Base-by-base conservation (phyloP, 352 stramenopile genomes). In the Phytophthora colocasiae region DNA sequence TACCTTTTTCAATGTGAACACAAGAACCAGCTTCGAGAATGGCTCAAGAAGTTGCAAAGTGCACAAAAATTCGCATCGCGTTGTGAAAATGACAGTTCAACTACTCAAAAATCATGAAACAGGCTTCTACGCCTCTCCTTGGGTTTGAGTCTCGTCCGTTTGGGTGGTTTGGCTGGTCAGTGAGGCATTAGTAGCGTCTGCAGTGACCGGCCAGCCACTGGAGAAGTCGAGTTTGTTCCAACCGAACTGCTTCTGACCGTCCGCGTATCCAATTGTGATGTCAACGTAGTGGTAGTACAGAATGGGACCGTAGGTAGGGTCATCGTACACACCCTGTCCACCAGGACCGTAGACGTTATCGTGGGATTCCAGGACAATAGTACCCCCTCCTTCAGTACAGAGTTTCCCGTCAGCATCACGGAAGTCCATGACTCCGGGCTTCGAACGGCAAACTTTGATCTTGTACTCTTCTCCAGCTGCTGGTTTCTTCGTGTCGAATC, bases 31-130 rank as follows among this genome's bases (percentile, higher is more conserved):
- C 80, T 77, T 48, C 75, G 71, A 2, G 51, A 75, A 15, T 92
- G 84, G 81, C 65, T 89, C 46, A 92, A 92, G 63, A 91, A 90
- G 51, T 61, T 92, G 19, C 80, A 85, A 49, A 63, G 66, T 0
- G 80, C 80, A 0, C 63, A 73, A 57, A 72, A 68, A 15, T 68
- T 70, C 59, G 31, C 31, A 4, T 36, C 31, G 9, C 31, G 31
- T 36, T 36, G 31, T 36, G 31, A 36, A 36, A 36, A 36, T 36
- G 31, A 12, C 8, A 36, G 31, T 36, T 14, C 31, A 10, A 10
- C 8, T 36, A 36, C 31, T 36, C 31, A 36, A 43, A 43, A 43
- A 22, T 10, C 38, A 43, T 43, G 38, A 43, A n/a, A 43, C 31
- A 0, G 12, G 31, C 38, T 17, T n/a, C 40, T 55, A 55, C 26